These are phyloP conservation scores for Beauveria caledonica DNA, from an alignment of 2,329 filamentous ascomycete genomes.

Conservation along the genomic window DNA sequence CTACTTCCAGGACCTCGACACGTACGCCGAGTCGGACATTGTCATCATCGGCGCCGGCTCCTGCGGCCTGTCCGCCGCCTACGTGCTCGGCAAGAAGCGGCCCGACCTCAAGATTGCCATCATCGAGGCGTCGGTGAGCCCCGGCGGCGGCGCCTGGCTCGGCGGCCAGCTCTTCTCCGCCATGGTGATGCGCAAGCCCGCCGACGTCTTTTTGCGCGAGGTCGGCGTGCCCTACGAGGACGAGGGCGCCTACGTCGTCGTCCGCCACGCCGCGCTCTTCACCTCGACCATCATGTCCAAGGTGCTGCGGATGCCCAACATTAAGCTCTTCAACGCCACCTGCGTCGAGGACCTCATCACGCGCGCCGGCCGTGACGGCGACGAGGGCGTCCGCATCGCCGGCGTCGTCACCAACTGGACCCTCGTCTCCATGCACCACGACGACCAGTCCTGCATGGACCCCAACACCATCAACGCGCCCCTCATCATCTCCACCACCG, in stretches of 20 bases:
- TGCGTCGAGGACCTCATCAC: constrained; percentile 90
- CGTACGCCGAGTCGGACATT: constrained; percentile 84
- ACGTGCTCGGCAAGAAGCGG: constrained; percentile 72
- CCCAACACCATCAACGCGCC: constrained; percentile 95
- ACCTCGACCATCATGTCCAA: constrained; percentile 79
- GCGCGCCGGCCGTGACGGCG: constrained; percentile 46
- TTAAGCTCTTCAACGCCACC: constrained; percentile 95
- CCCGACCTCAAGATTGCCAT: constrained; percentile 89
- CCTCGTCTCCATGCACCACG: constrained; percentile 77
- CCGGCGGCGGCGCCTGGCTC: constrained; percentile 85
- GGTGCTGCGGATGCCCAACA: constrained; percentile 77
- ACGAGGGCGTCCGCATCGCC: constrained; percentile 58
- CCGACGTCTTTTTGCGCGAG: constrained; percentile 74
- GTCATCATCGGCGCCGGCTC: constrained; percentile 89
- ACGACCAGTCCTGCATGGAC: constrained; percentile 93
- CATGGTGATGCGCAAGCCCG: constrained; percentile 92
- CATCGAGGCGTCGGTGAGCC: constrained; percentile 79
- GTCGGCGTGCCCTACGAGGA: constrained; percentile 81
- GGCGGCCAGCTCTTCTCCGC: constrained; percentile 91
- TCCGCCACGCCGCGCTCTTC: constrained; percentile 90
- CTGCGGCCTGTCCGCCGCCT: constrained; percentile 78
- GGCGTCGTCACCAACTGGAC: constrained; percentile 97
- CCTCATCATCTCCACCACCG: constrained; percentile 80
- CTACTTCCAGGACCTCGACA: constrained; percentile 86
- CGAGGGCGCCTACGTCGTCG: constrained; percentile 80